phyloP scores from a whole-genome alignment of 306 rosid genomes.

The Prinsepia uniflora region DNA sequence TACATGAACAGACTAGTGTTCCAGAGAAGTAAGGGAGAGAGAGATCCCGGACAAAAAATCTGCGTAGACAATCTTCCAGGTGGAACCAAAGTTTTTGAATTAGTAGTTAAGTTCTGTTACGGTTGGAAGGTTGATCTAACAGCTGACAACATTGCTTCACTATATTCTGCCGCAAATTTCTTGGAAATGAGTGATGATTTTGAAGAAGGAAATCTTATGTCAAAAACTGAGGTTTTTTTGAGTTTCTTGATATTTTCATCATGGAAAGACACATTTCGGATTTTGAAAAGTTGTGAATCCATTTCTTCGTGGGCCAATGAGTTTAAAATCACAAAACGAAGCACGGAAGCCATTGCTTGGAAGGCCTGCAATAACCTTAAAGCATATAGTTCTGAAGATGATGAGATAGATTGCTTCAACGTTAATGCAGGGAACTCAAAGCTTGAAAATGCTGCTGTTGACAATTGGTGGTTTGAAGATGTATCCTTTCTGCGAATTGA shows the following conservation, averaged over 20 bases:
- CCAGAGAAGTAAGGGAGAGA: conserved; percentile 34
- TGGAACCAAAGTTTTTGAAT: conserved; percentile 50
- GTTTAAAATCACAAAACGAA: conserved; percentile 43
- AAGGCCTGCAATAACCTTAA: conserved; percentile 48
- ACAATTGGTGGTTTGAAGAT: conserved; percentile 78
- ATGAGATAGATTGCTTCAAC: conserved; percentile 19
- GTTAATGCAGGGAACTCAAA: conserved; percentile 3
- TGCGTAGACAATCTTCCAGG: conserved; percentile 67
- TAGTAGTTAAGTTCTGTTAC: conserved; percentile 68
- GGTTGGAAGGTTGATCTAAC: conserved; percentile 72
- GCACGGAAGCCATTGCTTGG: conserved; percentile 69
- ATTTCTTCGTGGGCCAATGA: conserved; percentile 59
- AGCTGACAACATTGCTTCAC: conserved; percentile 46
- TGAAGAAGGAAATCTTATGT: conserved; percentile 59
- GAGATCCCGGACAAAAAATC: conserved; percentile 29
- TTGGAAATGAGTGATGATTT: conserved; percentile 79
- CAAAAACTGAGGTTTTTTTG: conserved; percentile 59
- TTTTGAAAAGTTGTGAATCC: conserved; percentile 67
- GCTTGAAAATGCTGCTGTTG: conserved; percentile 8
- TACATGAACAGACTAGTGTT: conserved; percentile 66
- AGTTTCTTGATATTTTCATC: conserved; percentile 57
- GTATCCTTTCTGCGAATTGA: conserved; percentile 54
- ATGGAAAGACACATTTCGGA: conserved; percentile 68
- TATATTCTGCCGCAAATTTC: conserved; percentile 66
- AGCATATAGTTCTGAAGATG: conserved; percentile 29